phyloP scores from a whole-genome alignment of 768 basidiomycete genomes.

The Dentipellis sp. region DNA sequence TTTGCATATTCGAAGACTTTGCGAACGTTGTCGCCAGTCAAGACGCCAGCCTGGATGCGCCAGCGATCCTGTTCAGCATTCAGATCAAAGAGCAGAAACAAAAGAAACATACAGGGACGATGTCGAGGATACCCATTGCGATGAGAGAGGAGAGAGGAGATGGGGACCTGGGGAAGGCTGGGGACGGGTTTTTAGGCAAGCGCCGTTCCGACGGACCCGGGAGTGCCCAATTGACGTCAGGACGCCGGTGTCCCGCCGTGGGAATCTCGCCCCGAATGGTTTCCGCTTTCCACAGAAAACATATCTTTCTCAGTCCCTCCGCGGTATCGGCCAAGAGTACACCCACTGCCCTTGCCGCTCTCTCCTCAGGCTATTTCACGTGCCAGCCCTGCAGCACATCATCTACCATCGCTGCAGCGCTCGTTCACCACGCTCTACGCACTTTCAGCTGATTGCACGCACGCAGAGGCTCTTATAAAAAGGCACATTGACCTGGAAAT shows the following conservation, averaged over 20 bases:
- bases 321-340: no score
- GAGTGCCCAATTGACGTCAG: background rate
- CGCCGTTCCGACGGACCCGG: background rate
- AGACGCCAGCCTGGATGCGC: slow-evolving; percentile 68
- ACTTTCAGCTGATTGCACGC: no score
- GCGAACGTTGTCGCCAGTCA: slow-evolving; percentile 92
- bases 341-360: no score
- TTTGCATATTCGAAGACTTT: slow-evolving; percentile 95
- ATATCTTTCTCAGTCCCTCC: no score
- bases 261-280: no score
- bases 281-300: no score
- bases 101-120: slow-evolving; percentile 60
- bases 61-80: background rate
- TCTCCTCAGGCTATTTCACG: no score
- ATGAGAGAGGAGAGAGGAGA: background rate
- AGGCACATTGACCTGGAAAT: no score
- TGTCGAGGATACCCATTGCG: slow-evolving; percentile 72
- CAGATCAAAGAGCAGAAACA: background rate
- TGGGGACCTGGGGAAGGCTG: background rate
- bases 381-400: no score
- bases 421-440: no score
- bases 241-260: background rate
- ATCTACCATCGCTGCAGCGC: no score
- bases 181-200: background rate
- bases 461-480: no score